phyloP scores from a whole-genome alignment of 2,329 filamentous ascomycete genomes.

The Trichoderma polysporum region DNA sequence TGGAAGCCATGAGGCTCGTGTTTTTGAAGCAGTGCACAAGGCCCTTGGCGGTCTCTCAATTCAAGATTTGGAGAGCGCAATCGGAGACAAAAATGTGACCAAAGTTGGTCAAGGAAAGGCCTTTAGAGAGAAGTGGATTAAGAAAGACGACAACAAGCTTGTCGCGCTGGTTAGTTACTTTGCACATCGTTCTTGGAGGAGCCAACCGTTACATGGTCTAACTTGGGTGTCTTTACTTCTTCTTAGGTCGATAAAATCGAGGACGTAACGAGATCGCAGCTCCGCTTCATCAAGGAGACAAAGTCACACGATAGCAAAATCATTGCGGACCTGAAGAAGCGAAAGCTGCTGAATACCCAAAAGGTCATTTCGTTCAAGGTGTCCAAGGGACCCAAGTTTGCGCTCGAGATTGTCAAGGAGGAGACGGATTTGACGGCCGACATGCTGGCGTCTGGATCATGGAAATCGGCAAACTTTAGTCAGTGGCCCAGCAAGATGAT shows the following conservation, averaged over 20 bases:
- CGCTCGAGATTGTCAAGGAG: slow-evolving; percentile 84
- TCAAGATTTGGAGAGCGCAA: slow-evolving; percentile 64
- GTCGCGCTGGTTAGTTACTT: slow-evolving; percentile 48
- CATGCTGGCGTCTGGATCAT: slow-evolving; percentile 82
- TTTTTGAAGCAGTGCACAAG: slow-evolving; percentile 71
- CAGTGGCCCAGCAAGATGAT: slow-evolving; percentile 42
- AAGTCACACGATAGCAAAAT: slow-evolving; percentile 73
- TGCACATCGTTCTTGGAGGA: not conserved
- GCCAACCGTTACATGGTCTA: not conserved
- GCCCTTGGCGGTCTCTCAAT: slow-evolving; percentile 81
- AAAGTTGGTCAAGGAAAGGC: slow-evolving; percentile 94
- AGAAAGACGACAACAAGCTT: slow-evolving; percentile 58
- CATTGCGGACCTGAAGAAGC: slow-evolving; percentile 81
- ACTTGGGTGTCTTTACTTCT: slow-evolving; percentile 8
- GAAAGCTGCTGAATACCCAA: slow-evolving; percentile 80
- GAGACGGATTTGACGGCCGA: slow-evolving; percentile 94
- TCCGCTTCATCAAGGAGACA: slow-evolving; percentile 70
- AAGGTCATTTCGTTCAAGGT: slow-evolving; percentile 86
- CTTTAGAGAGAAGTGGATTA: slow-evolving; percentile 79
- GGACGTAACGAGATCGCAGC: slow-evolving; percentile 74
- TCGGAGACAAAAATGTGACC: slow-evolving; percentile 70
- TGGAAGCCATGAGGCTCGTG: slow-evolving; percentile 79
- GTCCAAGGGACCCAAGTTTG: slow-evolving; percentile 82
- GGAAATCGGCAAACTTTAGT: slow-evolving; percentile 87
- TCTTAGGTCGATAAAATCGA: slow-evolving; percentile 67